These are phyloP conservation scores for Trichaptum fuscoviolaceum DNA, from an alignment of 768 basidiomycete genomes.

Conservation along the genomic window DNA sequence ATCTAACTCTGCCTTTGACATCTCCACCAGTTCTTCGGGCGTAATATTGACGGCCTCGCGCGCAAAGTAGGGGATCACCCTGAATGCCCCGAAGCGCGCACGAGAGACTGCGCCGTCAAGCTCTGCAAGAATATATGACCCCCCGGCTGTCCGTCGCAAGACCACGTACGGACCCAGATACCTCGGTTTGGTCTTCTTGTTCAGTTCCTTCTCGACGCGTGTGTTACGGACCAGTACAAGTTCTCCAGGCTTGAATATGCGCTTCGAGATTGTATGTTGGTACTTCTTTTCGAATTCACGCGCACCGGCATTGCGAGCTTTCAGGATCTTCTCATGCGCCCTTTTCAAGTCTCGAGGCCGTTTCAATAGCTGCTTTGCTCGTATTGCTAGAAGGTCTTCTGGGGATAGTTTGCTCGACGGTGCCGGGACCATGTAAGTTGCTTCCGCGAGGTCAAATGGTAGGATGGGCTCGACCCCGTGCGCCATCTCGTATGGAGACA, in stretches of 20 bases:
- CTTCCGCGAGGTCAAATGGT: conserved; percentile 19
- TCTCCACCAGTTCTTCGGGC: no score
- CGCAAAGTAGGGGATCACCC: conserved; percentile 7
- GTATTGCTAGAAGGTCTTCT: conserved; percentile 11
- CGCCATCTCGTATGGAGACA: conserved; percentile 21
- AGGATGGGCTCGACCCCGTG: conserved; percentile 13
- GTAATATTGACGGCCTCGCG: not conserved
- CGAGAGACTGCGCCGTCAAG: conserved; percentile 3
- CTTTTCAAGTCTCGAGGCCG: conserved; percentile 5
- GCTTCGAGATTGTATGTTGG: conserved; percentile 8
- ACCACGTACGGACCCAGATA: conserved; percentile 10
- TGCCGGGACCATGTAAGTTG: conserved; percentile 13
- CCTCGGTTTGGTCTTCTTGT: conserved; percentile 10
- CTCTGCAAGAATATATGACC: conserved; percentile 7
- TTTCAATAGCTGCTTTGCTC: conserved; percentile 12
- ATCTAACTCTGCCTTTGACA: no score
- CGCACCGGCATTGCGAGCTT: not conserved
- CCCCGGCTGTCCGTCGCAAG: conserved; percentile 4
- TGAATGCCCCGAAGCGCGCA: conserved; percentile 6
- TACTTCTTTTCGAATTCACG: not conserved
- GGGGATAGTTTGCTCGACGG: conserved; percentile 7
- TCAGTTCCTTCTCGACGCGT: conserved; percentile 8
- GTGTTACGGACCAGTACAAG: conserved; percentile 10
- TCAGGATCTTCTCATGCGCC: not conserved
- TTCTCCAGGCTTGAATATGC: conserved; percentile 3